Conservation (phyloP, 371 early-diverging fungal species). For the Actinomortierella wolfii region DNA sequence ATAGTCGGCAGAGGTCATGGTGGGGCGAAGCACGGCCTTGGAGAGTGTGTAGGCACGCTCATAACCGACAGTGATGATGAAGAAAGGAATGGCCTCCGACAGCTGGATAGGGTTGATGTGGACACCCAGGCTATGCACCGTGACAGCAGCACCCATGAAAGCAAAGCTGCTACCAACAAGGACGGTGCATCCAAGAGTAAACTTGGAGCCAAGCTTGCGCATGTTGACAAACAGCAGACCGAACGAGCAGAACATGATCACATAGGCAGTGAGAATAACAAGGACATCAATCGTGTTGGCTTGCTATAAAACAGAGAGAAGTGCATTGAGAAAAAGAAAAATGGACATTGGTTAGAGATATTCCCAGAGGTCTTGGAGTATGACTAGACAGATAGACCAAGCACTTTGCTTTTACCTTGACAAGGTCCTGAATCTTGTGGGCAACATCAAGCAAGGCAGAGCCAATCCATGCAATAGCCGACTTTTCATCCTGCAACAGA, state of each 20-base stretch:
- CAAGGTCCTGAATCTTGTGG: slow-evolving; percentile 60
- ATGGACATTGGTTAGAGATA: not conserved
- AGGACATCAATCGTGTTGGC: slow-evolving; percentile 82
- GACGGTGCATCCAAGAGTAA: slow-evolving; percentile 70
- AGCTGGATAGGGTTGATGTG: slow-evolving; percentile 78
- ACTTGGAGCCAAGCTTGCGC: slow-evolving; percentile 85
- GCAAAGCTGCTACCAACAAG: slow-evolving; percentile 75
- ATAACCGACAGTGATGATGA: slow-evolving; percentile 92
- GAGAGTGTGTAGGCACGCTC: slow-evolving; percentile 87
- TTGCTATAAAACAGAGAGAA: slow-evolving; percentile 46
- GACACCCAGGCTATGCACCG: slow-evolving; percentile 68
- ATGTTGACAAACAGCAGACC: slow-evolving; percentile 83
- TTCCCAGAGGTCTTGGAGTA: no score
- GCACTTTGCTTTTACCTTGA: slow-evolving; percentile 49
- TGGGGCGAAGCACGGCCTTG: slow-evolving; percentile 73
- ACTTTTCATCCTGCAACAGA: slow-evolving; percentile 42
- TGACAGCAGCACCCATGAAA: slow-evolving; percentile 76
- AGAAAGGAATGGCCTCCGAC: slow-evolving; percentile 90
- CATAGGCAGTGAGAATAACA: slow-evolving; percentile 79
- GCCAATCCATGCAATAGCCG: slow-evolving; percentile 45
- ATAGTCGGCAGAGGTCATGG: slow-evolving; percentile 13
- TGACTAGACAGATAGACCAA: not conserved
- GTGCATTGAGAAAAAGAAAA: slow-evolving; percentile 3
- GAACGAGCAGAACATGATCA: slow-evolving; percentile 87
- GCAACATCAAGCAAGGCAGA: slow-evolving; percentile 52